Conservation (phyloP, 441 rosid species). For the Mallotus japonicus region DNA sequence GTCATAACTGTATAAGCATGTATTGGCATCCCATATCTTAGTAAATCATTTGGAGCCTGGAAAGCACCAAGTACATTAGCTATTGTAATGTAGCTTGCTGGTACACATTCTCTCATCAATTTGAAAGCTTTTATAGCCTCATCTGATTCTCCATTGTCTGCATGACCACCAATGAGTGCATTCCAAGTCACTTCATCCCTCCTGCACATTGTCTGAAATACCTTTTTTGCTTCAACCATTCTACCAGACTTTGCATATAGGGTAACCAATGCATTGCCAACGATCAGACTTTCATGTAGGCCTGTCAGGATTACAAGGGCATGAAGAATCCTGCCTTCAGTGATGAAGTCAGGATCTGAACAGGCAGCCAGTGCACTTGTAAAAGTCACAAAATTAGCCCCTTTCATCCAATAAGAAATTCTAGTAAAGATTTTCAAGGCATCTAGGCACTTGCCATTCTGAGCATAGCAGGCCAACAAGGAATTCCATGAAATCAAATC, state of each 20-base stretch:
- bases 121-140: conserved; percentile 50
- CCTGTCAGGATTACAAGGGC: conserved; percentile 55
- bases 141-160: conserved; percentile 48
- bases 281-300: conserved; percentile 49
- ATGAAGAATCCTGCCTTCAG: conserved; percentile 63
- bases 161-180: conserved; percentile 76
- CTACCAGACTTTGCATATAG: conserved; percentile 61
- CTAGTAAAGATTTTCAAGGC: conserved; percentile 47
- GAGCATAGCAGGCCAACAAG: conserved; percentile 56
- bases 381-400: conserved; percentile 59
- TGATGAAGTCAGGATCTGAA: conserved; percentile 41
- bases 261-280: conserved; percentile 67
- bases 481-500: conserved; percentile 85
- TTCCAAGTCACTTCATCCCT: conserved; percentile 71
- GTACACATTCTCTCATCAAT: conserved; percentile 50
- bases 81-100: conserved; percentile 60
- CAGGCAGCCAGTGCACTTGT: conserved; percentile 75
- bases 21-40: conserved; percentile 54
- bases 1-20: conserved; percentile 49
- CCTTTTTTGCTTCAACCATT: conserved; percentile 52
- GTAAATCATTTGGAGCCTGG: conserved; percentile 41
- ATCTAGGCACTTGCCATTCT: conserved; percentile 50
- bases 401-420: conserved; percentile 41
- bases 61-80: conserved; percentile 71
- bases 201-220: conserved; percentile 46